Conservation (phyloP, 2,329 filamentous ascomycete species). For the Trichoderma hamatum region DNA sequence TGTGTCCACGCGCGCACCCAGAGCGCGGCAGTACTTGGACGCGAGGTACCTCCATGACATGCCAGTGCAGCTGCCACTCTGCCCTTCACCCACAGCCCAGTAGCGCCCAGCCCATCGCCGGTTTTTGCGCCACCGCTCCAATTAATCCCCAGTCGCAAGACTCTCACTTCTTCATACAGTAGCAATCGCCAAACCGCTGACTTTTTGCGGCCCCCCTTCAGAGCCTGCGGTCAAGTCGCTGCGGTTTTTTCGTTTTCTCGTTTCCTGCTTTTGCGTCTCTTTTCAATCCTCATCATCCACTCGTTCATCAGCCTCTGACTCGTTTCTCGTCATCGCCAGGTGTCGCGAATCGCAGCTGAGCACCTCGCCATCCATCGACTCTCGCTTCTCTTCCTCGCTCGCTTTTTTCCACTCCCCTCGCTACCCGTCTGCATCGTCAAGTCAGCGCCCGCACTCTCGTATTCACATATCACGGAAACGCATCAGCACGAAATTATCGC, state of each 20-base stretch:
- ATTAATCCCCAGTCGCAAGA: constrained; percentile 17
- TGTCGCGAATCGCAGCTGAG: constrained; percentile 12
- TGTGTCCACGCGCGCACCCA: neutral
- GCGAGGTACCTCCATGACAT: neutral
- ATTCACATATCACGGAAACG: neutral
- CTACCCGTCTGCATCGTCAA: neutral
- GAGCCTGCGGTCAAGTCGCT: neutral
- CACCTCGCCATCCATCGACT: constrained; percentile 13
- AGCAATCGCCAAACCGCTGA: neutral
- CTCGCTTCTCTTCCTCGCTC: constrained; percentile 13
- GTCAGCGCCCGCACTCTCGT: neutral
- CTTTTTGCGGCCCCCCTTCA: neutral
- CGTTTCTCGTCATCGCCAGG: neutral
- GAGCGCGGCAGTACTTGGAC: neutral
- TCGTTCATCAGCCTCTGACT: neutral
- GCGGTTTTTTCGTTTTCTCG: neutral
- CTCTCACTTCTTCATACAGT: constrained; percentile 5
- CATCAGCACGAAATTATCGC: neutral
- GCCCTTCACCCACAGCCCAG: neutral
- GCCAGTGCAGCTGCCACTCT: constrained; percentile 9
- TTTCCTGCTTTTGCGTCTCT: neutral
- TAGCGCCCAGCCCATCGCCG: constrained; percentile 16
- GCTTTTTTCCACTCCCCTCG: neutral
- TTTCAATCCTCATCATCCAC: neutral
- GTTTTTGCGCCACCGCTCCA: constrained; percentile 24